Base-by-base conservation (phyloP, 2,329 filamentous ascomycete species). In the Hymenoscyphus occultus region DNA sequence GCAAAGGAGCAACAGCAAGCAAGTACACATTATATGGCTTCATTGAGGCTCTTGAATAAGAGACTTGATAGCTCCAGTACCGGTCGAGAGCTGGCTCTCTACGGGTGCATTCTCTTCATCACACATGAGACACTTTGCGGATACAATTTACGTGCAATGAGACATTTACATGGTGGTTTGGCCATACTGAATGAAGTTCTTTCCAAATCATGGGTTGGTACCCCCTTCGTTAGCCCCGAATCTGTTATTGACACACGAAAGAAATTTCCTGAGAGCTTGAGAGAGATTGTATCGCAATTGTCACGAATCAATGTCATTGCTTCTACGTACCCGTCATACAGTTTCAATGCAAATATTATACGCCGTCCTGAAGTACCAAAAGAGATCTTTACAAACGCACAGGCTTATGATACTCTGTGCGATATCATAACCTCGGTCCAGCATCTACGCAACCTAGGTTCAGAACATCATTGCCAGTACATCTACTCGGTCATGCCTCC, bases 11-110 rank as follows among this genome's bases (percentile, higher is more conserved):
- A 32, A 16, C 19, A 31, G 56, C n/a, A 57, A 39, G 28, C 56
- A 16, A 57, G 56, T 39, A 57, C 56, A 7, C 56, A 57, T 57
- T 57, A 57, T 57, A 31, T 35, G 5, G 35, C 56, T 57, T 57
- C 56, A 10, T 32, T 57, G 16, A 39, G 35, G 12, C 56, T 32
- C 12, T 39, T 57, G 13, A 57, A 57, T 57, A 31, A 39, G 56
- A 57, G 56, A 39, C 56, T 57, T 16, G 56, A 57, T 39, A 57
- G 28, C 28, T 32, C 28, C 1, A n/a, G 28, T 10, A 32, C 28
- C n/a, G 56, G 56, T 16, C 28, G 35, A n/a, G 35, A 39, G 56
- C 56, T 57, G n/a, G 31, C 56, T 32, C 56, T 57, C n/a, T 32
- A 57, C n/a, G 56, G 56, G 14, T 57, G 56, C 6, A 57, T 32